These are phyloP conservation scores for Pisolithus albus DNA, from an alignment of 768 basidiomycete genomes.

Conservation along the genomic window DNA sequence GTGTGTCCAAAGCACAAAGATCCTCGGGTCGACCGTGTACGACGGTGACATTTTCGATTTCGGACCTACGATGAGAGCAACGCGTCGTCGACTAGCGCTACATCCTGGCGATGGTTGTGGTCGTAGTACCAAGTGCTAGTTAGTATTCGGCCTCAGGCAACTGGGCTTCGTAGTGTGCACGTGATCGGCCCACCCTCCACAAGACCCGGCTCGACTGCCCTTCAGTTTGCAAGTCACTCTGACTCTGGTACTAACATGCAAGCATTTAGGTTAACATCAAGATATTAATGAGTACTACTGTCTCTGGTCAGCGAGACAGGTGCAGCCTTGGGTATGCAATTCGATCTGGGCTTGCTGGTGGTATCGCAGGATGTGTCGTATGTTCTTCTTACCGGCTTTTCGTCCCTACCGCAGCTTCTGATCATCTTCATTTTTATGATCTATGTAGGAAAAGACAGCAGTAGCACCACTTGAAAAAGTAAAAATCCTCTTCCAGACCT, in stretches of 20 bases:
- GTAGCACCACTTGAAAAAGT: slow-evolving; percentile 96
- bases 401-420: neutral
- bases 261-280: neutral
- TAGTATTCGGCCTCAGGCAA: no score
- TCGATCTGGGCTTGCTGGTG: slow-evolving; percentile 87
- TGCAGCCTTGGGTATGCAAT: slow-evolving; percentile 55
- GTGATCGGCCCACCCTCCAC: no score
- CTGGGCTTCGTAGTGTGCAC: no score
- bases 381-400: slow-evolving; percentile 28
- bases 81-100: no score
- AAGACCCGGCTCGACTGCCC: neutral
- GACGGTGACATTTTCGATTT: no score
- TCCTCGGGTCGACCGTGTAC: no score
- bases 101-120: no score
- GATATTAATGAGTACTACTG: slow-evolving; percentile 29
- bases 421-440: slow-evolving; percentile 3
- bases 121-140: no score
- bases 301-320: slow-evolving; percentile 40
- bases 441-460: slow-evolving; percentile 76
- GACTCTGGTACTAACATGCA: slow-evolving; percentile 5
- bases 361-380: slow-evolving; percentile 89
- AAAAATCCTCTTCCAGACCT: slow-evolving; percentile 97
- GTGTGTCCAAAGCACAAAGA: no score
- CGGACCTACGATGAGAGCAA: no score
- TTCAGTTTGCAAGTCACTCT: neutral